Conservation (phyloP, 2,329 filamentous ascomycete genomes). For the Chrysoporthe austroafricana region DNA sequence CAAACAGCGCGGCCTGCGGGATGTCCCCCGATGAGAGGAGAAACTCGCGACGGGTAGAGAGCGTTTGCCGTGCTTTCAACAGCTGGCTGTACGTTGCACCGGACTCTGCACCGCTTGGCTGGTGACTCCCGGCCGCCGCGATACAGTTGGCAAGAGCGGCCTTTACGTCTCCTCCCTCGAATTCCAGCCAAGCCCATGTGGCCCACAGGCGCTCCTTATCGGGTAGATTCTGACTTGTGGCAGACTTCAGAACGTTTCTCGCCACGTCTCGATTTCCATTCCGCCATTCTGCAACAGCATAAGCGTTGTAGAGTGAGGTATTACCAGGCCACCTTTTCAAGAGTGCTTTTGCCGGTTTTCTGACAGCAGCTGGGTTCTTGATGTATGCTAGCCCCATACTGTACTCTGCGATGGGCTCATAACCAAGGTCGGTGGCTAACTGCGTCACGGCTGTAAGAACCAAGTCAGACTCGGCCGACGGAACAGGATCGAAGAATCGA, state of each 20-base stretch:
- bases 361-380: constrained; percentile 58
- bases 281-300: constrained; percentile 71
- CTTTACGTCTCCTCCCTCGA: constrained; percentile 47
- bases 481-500: constrained; percentile 39
- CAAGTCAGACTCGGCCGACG: constrained; percentile 49
- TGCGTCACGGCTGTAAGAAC: constrained; percentile 59
- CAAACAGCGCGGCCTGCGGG: constrained; percentile 56
- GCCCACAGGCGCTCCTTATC: constrained; percentile 58
- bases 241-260: constrained; percentile 67
- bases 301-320: constrained; percentile 75
- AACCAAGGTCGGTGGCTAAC: constrained; percentile 51
- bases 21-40: constrained; percentile 55
- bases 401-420: constrained; percentile 67
- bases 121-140: background rate
- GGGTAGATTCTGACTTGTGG: constrained; percentile 54
- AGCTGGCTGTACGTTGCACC: constrained; percentile 38
- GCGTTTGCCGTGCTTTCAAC: constrained; percentile 57
- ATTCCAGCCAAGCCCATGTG: constrained; percentile 70
- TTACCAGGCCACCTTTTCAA: constrained; percentile 70
- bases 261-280: constrained; percentile 62
- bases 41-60: constrained; percentile 59
- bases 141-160: constrained; percentile 47
- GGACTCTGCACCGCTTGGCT: constrained; percentile 28
- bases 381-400: constrained; percentile 68
- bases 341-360: constrained; percentile 73